A percentile compares a stretch with the other conserved stretches of the same genome.
Conservation (phyloP, 106 monocot genomes). For the Xerophyta viscosa region DNA sequence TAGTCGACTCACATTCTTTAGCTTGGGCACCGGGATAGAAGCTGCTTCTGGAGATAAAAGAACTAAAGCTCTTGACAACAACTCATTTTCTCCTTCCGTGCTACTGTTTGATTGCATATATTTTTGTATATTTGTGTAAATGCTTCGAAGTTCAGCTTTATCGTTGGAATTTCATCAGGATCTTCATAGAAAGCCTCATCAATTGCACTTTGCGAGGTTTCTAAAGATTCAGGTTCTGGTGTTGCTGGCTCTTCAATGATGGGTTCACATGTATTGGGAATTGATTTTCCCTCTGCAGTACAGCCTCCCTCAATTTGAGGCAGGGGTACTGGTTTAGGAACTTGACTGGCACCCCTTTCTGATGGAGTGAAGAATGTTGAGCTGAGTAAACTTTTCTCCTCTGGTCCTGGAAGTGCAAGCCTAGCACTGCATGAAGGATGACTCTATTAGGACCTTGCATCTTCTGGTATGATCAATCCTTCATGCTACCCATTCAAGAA, state of each 20-base stretch:
- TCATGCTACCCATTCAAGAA: no score
- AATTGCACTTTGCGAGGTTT: constrained; percentile 31
- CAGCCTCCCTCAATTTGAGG: constrained; percentile 28
- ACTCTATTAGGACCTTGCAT: no score
- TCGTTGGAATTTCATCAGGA: constrained; percentile 59
- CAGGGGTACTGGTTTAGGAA: constrained; percentile 2
- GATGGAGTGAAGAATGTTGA: constrained; percentile 10
- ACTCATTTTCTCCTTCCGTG: constrained; percentile 24
- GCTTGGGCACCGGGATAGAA: constrained; percentile 38
- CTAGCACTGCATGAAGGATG: no score
- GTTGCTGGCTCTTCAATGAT: constrained; percentile 63
- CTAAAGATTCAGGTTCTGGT: constrained; percentile 44
- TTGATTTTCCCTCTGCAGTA: constrained; percentile 3
- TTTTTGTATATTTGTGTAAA: constrained; percentile 52
- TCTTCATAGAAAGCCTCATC: constrained; percentile 61
- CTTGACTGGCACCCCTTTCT: neutral
- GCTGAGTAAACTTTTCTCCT: constrained; percentile 34
- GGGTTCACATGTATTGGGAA: constrained; percentile 28
- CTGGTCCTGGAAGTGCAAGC: constrained; percentile 61
- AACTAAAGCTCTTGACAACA: constrained; percentile 61
- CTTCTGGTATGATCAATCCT: no score
- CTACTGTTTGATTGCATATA: constrained; percentile 44
- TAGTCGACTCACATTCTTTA: constrained; percentile 58
- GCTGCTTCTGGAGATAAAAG: constrained; percentile 23
- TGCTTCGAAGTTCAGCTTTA: constrained; percentile 51